Percentiles rank a stretch among this genome's conserved stretches.
Conservation (phyloP, 2,329 filamentous ascomycete species). For the Aspergillus fijiensis region DNA sequence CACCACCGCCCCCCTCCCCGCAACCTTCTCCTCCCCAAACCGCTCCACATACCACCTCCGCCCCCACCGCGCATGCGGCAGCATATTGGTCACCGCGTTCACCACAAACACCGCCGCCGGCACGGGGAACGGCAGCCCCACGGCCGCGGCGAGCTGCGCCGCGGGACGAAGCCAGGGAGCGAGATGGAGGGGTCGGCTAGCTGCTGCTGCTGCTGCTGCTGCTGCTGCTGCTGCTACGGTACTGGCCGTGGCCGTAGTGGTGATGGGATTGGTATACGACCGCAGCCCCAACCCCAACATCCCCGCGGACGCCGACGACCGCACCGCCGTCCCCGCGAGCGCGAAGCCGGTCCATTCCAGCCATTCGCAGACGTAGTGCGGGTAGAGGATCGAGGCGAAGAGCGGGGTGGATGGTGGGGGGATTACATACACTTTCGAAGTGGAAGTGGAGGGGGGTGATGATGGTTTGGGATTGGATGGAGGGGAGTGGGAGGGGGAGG, state of each 20-base stretch:
- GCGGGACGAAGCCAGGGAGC: slow-evolving; percentile 40
- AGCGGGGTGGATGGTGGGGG: slow-evolving; percentile 71
- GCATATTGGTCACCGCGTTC: slow-evolving; percentile 87
- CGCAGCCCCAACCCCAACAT: no score
- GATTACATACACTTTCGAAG: slow-evolving; percentile 80
- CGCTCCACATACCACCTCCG: slow-evolving; percentile 81
- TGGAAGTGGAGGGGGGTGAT: slow-evolving; percentile 43
- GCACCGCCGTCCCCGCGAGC: slow-evolving; percentile 52
- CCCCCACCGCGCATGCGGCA: slow-evolving; percentile 79
- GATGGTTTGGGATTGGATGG: slow-evolving; percentile 25
- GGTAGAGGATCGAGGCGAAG: slow-evolving; percentile 80
- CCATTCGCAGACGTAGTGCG: slow-evolving; percentile 97
- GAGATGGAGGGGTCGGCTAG: slow-evolving; percentile 23
- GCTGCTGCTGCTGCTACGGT: not conserved
- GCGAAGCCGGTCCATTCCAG: slow-evolving; percentile 91
- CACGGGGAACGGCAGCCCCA: slow-evolving; percentile 54
- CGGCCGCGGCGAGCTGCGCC: slow-evolving; percentile 27
- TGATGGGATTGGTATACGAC: no score
- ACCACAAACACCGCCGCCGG: slow-evolving; percentile 80
- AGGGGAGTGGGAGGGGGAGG: slow-evolving; percentile 36
- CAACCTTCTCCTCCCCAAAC: slow-evolving; percentile 82
- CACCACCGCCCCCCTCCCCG: slow-evolving; percentile 70
- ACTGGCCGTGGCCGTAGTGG: not conserved
- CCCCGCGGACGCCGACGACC: not conserved
- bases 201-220: slow-evolving; percentile 13